Evolutionary conservation across 257 asterid genomes (phyloP).

Genomic region (Nicotiana noctiflora): DNA sequence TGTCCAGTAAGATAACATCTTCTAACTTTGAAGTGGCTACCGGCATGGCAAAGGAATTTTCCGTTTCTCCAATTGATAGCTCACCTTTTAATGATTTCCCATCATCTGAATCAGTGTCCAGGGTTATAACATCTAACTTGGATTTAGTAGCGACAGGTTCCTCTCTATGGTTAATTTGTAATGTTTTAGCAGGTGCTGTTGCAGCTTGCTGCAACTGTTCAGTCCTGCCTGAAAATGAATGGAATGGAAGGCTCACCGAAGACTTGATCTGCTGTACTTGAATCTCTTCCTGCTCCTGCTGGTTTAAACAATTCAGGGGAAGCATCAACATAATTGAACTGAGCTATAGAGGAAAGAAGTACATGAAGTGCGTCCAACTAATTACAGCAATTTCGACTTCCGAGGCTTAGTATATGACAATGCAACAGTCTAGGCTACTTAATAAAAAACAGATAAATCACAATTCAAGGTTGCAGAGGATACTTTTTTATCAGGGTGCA

Average conservation of each 20-base stretch:
- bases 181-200: constrained; percentile 5
- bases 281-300: constrained; percentile 40
- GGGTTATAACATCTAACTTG: constrained; percentile 31
- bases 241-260: constrained; percentile 68
- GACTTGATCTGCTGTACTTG: constrained; percentile 80
- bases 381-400: neutral
- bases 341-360: neutral
- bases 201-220: constrained; percentile 23
- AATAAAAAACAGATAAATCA: neutral
- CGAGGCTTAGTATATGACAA: neutral
- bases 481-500: constrained; percentile 54
- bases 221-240: constrained; percentile 38
- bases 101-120: constrained; percentile 47
- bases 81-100: constrained; percentile 26
- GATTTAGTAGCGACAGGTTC: constrained; percentile 22
- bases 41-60: neutral
- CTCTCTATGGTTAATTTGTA: constrained; percentile 2
- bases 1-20: constrained; percentile 49
- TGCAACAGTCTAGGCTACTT: neutral
- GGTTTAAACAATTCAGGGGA: neutral
- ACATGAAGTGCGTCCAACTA: neutral
- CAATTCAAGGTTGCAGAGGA: constrained; percentile 15
- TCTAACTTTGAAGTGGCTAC: constrained; percentile 31
- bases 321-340: neutral
- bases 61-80: constrained; percentile 7